Evolutionary conservation across 495 filamentous ascomycete species (phyloP).

Genomic region (Aspergillus conjunctus): DNA sequence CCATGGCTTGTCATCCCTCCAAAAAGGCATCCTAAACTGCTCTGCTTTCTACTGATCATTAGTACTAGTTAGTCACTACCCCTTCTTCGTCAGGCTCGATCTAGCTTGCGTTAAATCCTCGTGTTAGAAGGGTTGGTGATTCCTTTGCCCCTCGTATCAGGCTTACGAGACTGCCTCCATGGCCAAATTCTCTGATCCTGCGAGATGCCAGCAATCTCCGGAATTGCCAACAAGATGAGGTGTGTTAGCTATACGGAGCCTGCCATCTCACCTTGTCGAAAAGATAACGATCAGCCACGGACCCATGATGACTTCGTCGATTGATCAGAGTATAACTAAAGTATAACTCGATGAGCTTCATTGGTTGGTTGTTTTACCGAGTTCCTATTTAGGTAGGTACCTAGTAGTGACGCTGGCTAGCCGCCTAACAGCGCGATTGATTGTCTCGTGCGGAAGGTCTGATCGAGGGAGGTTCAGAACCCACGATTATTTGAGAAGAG

Average conservation of each 20-base stretch:
- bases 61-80: not conserved
- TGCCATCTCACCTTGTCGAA: not conserved
- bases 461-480: not conserved
- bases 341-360: no score
- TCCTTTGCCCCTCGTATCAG: not conserved
- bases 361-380: no score
- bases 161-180: not conserved
- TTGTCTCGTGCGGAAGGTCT: not conserved
- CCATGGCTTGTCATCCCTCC: not conserved
- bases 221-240: no score
- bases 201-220: not conserved
- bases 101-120: no score
- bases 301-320: not conserved
- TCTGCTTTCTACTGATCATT: not conserved
- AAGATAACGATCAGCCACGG: no score
- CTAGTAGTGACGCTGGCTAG: not conserved
- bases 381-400: no score
- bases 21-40: not conserved
- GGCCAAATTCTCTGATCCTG: not conserved
- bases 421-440: slow-evolving; percentile 1
- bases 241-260: no score
- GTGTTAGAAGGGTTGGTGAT: not conserved
- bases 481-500: not conserved
- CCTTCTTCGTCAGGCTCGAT: no score
- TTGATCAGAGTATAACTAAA: not conserved